Base-by-base conservation (phyloP, 306 rosid species). In the Carpinus viminea region DNA sequence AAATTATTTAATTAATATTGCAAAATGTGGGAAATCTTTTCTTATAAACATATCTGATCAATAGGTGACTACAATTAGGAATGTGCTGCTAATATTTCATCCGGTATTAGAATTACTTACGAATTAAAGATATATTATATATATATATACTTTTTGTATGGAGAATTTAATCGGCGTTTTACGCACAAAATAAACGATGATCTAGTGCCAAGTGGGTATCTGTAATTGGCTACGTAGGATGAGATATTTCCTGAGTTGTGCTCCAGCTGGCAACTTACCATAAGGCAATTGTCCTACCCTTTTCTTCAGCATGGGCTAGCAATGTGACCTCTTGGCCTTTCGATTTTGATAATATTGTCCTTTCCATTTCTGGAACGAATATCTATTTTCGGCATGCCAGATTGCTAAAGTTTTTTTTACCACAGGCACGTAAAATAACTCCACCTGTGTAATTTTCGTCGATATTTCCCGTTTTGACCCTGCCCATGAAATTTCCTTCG, bases 271-370 rank as follows among this genome's bases (percentile, higher is more conserved):
- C 57, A 31, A 56, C 54, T 20, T n/a, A 45, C 51, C 55, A 51
- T 18, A 38, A 71, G 59, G 7, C 54, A 65, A 51, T 65, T 36
- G 70, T 51, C 73, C 20, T 13, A 36, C 34, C 50, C 12, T 65
- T 38, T 65, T 65, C 17, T 13, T 38, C 26, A 34, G 71, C 48
- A 65, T 65, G 71, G 48, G 50, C 71, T 7, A 17, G 15, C 70
- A 17, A 4, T 38, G 47, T 65, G 48, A 36, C 4, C 50, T 16
- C 50, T 16, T 16, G 34, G 26, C 1, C 26, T 24, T 65, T 47
- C 50, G 64, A 34, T 54, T 48, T 71, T 15, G 77, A 72, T 70
- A 51, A 50, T 10, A 41, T 24, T 36, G 53, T 77, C 72, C n/a
- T 45, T 77, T 55, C 75, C 26, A 36, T 8, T n/a, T 66, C 34